Evolutionary conservation across 768 basidiomycete species (phyloP), one percentile per base, ranked within the genome.

Genomic region (Lentinula edodes): DNA sequence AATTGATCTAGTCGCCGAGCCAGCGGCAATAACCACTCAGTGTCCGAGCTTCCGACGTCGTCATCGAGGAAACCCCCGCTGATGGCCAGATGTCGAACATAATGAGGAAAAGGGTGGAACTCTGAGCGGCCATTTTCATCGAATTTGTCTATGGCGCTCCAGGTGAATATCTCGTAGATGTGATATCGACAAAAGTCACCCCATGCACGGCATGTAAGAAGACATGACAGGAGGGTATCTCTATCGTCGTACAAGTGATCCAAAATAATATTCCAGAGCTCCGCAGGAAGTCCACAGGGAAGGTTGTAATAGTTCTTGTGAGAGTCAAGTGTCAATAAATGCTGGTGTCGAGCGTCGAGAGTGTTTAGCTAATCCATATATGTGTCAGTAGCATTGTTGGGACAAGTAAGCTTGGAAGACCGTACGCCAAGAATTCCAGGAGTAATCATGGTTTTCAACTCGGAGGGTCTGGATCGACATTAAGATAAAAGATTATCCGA

Each of bases 241-340:
- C 23, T 42, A 23, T 56, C 41, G 23, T 56, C 55, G 39, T 43
- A 39, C 12, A 56, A 34, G 28, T 56, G 32, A 23, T 56, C 55
- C 12, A 56, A 9, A n/a, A 56, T 56, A 6, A 56, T 56, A 42
- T 39, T 56, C 55, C 55, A 56, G 38, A 56, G 55, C 39, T 56
- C 55, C 15, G 55, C 55, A 28, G 55, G 39, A 42, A 56, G 55
- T 43, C 55, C 55, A 43, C 55, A 56, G 20, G 55, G 55, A 28
- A 56, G 23, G 4, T 9, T 15, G 23, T 2, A 43, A 7, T 28
- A 34, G 8, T 56, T 12, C 41, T 28, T 43, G 18, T 9, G n/a
- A 9, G 34, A 13, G 2, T 43, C 55, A n/a, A 56, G 55, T 13
- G 55, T n/a, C 23, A 56, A 23, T 28, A 56, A 32, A 43, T 56